A percentile compares a stretch with the other conserved stretches of the same genome.
Conservation (phyloP, 2,329 filamentous ascomycete genomes). For the Lachnellula cervina region DNA sequence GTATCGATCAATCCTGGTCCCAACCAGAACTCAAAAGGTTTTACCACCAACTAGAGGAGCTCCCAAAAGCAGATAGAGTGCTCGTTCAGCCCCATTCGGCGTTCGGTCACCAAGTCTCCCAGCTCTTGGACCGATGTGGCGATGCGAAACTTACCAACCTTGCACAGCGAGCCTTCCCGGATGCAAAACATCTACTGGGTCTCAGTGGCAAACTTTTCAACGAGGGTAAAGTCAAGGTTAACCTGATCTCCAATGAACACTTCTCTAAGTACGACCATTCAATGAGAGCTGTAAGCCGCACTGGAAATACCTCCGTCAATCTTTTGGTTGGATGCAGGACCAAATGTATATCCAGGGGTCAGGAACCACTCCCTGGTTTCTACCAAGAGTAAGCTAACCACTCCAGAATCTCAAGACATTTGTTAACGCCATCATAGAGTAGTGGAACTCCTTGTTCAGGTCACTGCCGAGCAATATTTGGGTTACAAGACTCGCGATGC, state of each 20-base stretch:
- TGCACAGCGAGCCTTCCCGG: constrained; percentile 38
- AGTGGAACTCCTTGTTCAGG: constrained; percentile 13
- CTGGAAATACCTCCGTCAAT: not conserved
- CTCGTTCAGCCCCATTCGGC: constrained; percentile 39
- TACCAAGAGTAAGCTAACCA: constrained; percentile 12
- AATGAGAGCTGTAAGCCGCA: constrained; percentile 6
- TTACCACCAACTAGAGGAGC: constrained; percentile 36
- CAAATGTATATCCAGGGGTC: constrained; percentile 1
- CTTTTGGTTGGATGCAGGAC: constrained; percentile 17
- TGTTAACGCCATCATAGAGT: not conserved
- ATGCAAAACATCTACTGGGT: constrained; percentile 29
- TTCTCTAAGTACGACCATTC: constrained; percentile 9
- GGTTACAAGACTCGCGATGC: constrained; percentile 27
- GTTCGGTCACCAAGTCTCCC: constrained; percentile 39
- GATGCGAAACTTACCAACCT: constrained; percentile 23
- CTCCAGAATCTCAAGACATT: not conserved
- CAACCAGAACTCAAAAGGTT: constrained; percentile 44
- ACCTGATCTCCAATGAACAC: constrained; percentile 15
- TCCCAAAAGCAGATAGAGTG: constrained; percentile 38
- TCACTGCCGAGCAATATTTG: constrained; percentile 14
- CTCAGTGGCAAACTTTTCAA: constrained; percentile 9
- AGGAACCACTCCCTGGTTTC: constrained; percentile 10
- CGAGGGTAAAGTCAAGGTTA: constrained; percentile 8
- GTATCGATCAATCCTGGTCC: constrained; percentile 42
- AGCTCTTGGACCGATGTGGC: constrained; percentile 35